A percentile compares a stretch with the other conserved stretches of the same genome.
These are phyloP conservation scores for Myochromella boudieri DNA, from an alignment of 768 basidiomycete genomes.

Conservation along the genomic window DNA sequence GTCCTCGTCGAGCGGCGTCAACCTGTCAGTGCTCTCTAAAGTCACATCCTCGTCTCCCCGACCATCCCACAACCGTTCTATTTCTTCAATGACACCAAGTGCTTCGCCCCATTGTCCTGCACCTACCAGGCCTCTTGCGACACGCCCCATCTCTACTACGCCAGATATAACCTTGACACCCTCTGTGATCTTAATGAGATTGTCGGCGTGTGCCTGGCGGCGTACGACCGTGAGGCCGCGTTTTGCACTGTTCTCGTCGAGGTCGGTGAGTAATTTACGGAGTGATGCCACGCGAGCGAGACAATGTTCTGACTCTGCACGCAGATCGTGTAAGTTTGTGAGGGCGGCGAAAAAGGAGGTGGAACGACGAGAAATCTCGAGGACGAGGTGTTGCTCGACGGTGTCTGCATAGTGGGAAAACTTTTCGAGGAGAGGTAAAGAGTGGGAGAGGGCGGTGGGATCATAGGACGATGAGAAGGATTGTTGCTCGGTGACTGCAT, in stretches of 20 bases:
- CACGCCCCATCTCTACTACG: slow-evolving; percentile 75
- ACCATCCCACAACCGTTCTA: slow-evolving; percentile 58
- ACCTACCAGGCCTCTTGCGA: slow-evolving; percentile 71
- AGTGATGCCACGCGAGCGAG: slow-evolving; percentile 73
- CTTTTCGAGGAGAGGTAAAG: slow-evolving; percentile 79
- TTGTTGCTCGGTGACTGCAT: slow-evolving; percentile 72
- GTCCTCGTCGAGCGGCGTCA: slow-evolving; percentile 8
- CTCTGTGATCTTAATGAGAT: slow-evolving; percentile 58
- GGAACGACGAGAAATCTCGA: slow-evolving; percentile 88
- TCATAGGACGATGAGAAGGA: slow-evolving; percentile 40
- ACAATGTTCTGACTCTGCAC: slow-evolving; percentile 84
- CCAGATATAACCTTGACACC: slow-evolving; percentile 64
- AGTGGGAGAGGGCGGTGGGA: slow-evolving; percentile 61
- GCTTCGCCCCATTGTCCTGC: slow-evolving; percentile 90
- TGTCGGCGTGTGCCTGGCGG: slow-evolving; percentile 58
- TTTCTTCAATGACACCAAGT: slow-evolving; percentile 67
- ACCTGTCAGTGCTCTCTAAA: neutral
- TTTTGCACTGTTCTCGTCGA: slow-evolving; percentile 75
- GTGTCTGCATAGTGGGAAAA: slow-evolving; percentile 92
- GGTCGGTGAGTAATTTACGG: slow-evolving; percentile 67
- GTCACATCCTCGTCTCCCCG: slow-evolving; percentile 5
- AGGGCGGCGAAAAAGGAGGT: slow-evolving; percentile 96
- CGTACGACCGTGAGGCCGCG: slow-evolving; percentile 77
- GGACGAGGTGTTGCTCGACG: slow-evolving; percentile 91
- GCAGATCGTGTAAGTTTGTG: slow-evolving; percentile 89